Base-by-base conservation (phyloP, 2,329 filamentous ascomycete genomes). In the Teratosphaeriaceae sp. region DNA sequence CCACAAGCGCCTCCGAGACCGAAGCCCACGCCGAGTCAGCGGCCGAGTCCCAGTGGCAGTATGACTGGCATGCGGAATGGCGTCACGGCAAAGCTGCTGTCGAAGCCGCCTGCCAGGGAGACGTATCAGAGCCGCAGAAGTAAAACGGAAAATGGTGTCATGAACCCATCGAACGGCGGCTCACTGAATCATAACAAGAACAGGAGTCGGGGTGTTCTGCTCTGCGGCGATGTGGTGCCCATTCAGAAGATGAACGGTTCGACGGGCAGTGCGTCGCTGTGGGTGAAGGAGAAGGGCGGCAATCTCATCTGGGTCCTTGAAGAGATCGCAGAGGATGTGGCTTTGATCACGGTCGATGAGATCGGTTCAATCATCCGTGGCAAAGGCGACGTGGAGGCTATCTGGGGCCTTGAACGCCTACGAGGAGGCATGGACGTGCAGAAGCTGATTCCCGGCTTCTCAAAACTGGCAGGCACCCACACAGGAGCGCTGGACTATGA, bases 291-390 rank as follows among this genome's bases (percentile, higher is more conserved):
- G 65, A 98, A 98, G 66, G 79, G 84, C 38, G 82, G 88, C 40
- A 89, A 90, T 8, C 68, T 98, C 46, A 97, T 98, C 47, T 98
- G 92, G 92, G 92, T 98, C 7, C 69, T 98, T 2, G 92, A 98
- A 63, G 92, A 98, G 66, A 97, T 98, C 47, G 87, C 90, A 43
- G 92, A 98, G 65, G 89, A 98, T 61, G 82, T 92, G 29, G 88
- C 86, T 3, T 78, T 80, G 47, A 67, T 98, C 33, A 75, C 73
- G 9, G 74, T 94, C 16, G 85, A 94, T 59, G 82, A 88, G 44
- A 81, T 87, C 21, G 88, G 88, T 31, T 74, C 76, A 33, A 77
- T 96, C 15, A 74, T 79, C 21, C 79, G 76, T 40, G 74, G 85
- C 27, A 74, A 75, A 2, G 90, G 90, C n/a, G 78, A 84, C n/a